Evolutionary conservation across 257 asterid genomes (phyloP).

Genomic region (Haberlea rhodopensis): DNA sequence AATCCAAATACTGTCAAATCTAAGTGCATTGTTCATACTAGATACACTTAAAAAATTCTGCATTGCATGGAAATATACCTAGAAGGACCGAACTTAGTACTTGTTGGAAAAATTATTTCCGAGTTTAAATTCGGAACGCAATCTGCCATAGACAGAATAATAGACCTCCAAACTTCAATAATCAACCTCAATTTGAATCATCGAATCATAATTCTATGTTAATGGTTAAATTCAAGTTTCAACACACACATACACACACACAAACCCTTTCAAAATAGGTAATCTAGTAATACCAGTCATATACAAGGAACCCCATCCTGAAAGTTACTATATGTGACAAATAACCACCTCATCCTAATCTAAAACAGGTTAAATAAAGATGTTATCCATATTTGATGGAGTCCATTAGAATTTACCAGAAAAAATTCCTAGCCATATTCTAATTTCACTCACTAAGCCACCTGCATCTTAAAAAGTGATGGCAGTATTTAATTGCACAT

Average conservation of each 20-base stretch:
- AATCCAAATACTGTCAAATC: conserved; percentile 10
- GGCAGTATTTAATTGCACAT: conserved; percentile 11
- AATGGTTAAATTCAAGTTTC: neutral
- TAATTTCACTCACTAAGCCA: no score
- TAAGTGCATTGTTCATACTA: conserved; percentile 15
- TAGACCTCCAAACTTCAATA: conserved; percentile 14
- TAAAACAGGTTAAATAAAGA: conserved; percentile 14
- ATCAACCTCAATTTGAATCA: conserved; percentile 1
- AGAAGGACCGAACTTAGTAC: neutral
- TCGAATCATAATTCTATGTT: neutral
- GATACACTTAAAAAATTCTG: conserved; percentile 10
- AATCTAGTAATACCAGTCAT: conserved; percentile 13
- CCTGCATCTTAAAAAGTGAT: no score
- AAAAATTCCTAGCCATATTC: neutral
- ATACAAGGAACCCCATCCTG: neutral
- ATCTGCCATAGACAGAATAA: conserved; percentile 11
- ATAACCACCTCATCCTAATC: conserved; percentile 13
- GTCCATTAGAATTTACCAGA: neutral
- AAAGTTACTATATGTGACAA: conserved; percentile 6
- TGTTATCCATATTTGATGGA: conserved; percentile 11
- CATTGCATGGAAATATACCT: conserved; percentile 5
- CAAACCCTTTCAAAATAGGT: conserved; percentile 9
- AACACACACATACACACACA: neutral
- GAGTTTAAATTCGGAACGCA: conserved; percentile 14
- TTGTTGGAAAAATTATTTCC: conserved; percentile 4